Percentiles rank a stretch among this genome's conserved stretches.
phyloP scores from a whole-genome alignment of 257 asterid species.

The Leptodermis oblonga region DNA sequence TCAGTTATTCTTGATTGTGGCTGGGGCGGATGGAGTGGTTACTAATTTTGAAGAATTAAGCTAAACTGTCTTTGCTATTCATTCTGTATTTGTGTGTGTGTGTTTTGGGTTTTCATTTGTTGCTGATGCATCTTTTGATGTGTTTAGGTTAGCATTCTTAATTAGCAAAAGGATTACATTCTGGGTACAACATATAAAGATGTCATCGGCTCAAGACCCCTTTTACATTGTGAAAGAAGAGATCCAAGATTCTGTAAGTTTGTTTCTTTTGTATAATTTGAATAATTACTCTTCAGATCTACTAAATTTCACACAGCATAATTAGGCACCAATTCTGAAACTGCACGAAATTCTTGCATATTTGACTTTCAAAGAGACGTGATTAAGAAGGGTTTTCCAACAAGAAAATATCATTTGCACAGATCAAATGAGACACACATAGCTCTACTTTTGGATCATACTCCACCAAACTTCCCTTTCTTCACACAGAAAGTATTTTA shows the following conservation, averaged over 20 bases:
- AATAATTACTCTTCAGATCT: no score
- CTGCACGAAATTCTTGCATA: no score
- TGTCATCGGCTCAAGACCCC: slow-evolving; percentile 93
- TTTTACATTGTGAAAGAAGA: slow-evolving; percentile 95
- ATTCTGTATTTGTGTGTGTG: not conserved
- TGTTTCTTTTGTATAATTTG: slow-evolving; percentile 4
- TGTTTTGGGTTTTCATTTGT: not conserved
- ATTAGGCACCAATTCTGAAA: no score
- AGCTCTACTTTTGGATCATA: no score
- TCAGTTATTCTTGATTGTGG: not conserved
- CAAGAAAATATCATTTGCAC: no score
- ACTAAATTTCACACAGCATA: not conserved
- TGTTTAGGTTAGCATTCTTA: not conserved
- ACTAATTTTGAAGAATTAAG: not conserved
- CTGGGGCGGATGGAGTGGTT: not conserved
- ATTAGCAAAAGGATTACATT: not conserved
- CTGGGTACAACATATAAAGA: slow-evolving; percentile 7
- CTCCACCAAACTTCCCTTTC: no score
- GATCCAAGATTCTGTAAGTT: slow-evolving; percentile 90
- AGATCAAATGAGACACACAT: no score
- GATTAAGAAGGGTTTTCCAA: no score
- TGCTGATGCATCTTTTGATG: not conserved
- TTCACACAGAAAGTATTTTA: no score
- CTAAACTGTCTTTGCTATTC: not conserved
- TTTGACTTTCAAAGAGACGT: no score